Conservation (phyloP, 805 yeast genomes). For the Wilhelminamyces savonicus region DNA sequence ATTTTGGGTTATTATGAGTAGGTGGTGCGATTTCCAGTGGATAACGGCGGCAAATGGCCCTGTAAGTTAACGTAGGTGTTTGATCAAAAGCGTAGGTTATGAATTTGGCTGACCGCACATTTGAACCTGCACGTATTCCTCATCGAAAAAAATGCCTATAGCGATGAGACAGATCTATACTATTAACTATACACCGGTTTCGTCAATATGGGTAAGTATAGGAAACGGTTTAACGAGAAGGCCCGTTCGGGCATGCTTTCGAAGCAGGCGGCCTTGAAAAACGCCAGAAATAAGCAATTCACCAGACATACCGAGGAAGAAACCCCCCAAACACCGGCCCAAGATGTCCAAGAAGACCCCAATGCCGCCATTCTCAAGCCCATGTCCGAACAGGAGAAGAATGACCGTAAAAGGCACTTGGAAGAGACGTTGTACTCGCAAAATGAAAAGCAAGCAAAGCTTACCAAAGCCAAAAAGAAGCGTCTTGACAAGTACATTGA, state of each 20-base stretch:
- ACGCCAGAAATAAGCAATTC: slow-evolving; percentile 66
- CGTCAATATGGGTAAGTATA: slow-evolving; percentile 74
- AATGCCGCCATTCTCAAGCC: slow-evolving; percentile 62
- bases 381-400: slow-evolving; percentile 56
- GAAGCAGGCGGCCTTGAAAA: slow-evolving; percentile 63
- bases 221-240: slow-evolving; percentile 76
- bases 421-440: slow-evolving; percentile 53
- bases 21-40: no score
- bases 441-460: slow-evolving; percentile 52
- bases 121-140: no score
- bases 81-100: no score
- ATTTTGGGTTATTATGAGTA: no score
- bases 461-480: slow-evolving; percentile 65
- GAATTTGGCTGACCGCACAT: no score
- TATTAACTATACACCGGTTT: no score
- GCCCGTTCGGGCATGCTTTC: slow-evolving; percentile 82
- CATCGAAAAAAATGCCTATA: no score
- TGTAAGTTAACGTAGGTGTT: no score
- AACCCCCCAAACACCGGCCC: slow-evolving; percentile 10
- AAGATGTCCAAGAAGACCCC: slow-evolving; percentile 33
- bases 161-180: no score
- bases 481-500: slow-evolving; percentile 88
- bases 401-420: slow-evolving; percentile 57
- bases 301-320: slow-evolving; percentile 41
- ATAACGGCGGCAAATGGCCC: no score